A percentile compares a stretch with the other conserved stretches of the same genome.
Evolutionary conservation across 345 rosid genomes (phyloP).

Genomic region (Punica granatum): DNA sequence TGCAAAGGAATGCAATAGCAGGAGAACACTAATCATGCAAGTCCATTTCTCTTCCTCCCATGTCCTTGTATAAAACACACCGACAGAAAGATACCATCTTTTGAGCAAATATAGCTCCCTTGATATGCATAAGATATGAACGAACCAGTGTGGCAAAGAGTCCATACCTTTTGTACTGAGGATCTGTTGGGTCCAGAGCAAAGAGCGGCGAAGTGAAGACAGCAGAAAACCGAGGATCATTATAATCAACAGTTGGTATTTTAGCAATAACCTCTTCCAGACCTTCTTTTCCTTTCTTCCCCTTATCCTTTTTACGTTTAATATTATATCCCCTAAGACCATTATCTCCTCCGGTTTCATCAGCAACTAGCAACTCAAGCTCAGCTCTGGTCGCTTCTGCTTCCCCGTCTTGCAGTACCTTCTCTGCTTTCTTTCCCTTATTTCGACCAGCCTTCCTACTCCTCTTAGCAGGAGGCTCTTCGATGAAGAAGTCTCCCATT

Average conservation of each 20-base stretch:
- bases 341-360: constrained; percentile 48
- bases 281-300: constrained; percentile 44
- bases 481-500: constrained; percentile 63
- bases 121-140: not conserved
- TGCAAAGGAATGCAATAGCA: no score
- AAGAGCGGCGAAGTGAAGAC: constrained; percentile 45
- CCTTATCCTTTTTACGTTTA: constrained; percentile 50
- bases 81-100: not conserved
- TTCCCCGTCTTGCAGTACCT: constrained; percentile 25
- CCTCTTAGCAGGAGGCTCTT: constrained; percentile 43
- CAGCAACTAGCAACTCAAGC: constrained; percentile 79
- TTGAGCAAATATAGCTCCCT: not conserved
- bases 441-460: constrained; percentile 26
- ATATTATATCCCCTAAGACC: constrained; percentile 76
- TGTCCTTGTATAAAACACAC: not conserved
- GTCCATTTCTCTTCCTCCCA: not conserved
- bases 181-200: constrained; percentile 94
- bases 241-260: constrained; percentile 46
- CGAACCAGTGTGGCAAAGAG: not conserved
- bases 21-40: no score
- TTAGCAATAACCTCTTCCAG: constrained; percentile 38
- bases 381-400: constrained; percentile 66
- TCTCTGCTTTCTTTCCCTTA: constrained; percentile 18
- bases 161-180: constrained; percentile 78
- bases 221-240: constrained; percentile 72